These are phyloP conservation scores for Termitomyces sp. DNA, from an alignment of 768 basidiomycete genomes.

Conservation along the genomic window DNA sequence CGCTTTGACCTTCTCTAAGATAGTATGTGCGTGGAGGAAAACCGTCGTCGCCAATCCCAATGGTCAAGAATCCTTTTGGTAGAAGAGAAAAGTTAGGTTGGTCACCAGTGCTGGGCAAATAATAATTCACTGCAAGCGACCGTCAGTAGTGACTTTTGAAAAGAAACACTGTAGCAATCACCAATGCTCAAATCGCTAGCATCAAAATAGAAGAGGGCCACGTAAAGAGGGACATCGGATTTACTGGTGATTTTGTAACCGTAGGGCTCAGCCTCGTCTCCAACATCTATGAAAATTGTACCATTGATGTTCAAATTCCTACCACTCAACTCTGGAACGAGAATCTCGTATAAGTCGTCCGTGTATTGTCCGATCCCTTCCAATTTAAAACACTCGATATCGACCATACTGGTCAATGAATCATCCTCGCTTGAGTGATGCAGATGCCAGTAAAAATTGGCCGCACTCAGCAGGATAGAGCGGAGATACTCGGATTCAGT, in stretches of 20 bases:
- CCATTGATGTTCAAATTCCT: background rate
- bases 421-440: background rate
- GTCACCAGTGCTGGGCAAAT: background rate
- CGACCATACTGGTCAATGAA: background rate
- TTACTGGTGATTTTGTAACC: background rate
- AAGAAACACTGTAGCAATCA: background rate
- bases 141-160: background rate
- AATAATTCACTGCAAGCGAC: background rate
- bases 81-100: background rate
- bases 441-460: background rate
- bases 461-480: background rate
- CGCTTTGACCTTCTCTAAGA: slow-evolving; percentile 21
- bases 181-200: background rate
- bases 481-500: background rate
- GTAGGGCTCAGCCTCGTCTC: background rate
- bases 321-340: background rate
- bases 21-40: slow-evolving; percentile 24
- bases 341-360: background rate
- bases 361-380: background rate
- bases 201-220: slow-evolving; percentile 2
- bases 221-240: background rate
- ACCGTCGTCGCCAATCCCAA: slow-evolving; percentile 36
- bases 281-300: background rate
- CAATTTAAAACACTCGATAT: background rate
- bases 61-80: slow-evolving; percentile 12